Percentiles rank a stretch among this genome's conserved stretches.
phyloP scores from a whole-genome alignment of 1,284 basidiomycete genomes.

The Coniophora puteana region DNA sequence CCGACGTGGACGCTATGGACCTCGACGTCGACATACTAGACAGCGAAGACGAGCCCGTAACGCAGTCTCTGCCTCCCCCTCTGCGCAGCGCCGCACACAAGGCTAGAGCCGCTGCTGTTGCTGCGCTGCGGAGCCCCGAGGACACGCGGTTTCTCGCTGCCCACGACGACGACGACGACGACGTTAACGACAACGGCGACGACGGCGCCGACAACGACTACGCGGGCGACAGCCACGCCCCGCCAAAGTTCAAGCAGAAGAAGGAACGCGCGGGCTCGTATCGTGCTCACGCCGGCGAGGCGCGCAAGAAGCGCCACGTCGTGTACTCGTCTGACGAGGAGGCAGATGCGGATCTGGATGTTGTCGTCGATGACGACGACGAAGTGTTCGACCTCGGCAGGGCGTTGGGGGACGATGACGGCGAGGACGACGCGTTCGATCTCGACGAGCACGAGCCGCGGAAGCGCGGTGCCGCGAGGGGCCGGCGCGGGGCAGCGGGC shows the following conservation, averaged over 20 bases:
- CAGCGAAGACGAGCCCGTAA: conserved; percentile 11
- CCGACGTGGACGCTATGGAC: conserved; percentile 24
- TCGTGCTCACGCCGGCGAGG: conserved; percentile 4
- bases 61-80: conserved; percentile 17
- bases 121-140: neutral
- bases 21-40: conserved; percentile 6
- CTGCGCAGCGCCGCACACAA: neutral
- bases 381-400: conserved; percentile 15
- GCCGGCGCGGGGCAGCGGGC: too few species aligned
- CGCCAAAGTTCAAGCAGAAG: conserved; percentile 4
- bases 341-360: conserved; percentile 18
- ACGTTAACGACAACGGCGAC: neutral
- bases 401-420: conserved; percentile 11
- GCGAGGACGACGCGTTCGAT: conserved; percentile 34
- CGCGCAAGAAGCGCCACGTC: conserved; percentile 17
- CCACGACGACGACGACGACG: neutral
- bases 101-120: neutral
- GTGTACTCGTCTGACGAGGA: conserved; percentile 25
- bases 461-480: too few species aligned
- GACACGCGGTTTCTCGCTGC: neutral
- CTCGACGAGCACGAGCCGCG: too few species aligned
- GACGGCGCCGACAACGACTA: neutral
- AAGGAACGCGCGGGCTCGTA: conserved; percentile 5
- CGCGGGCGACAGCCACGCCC: neutral
- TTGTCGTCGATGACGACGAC: conserved; percentile 20